Conservation (phyloP, 495 filamentous ascomycete species). For the Ascobolus immersus region DNA sequence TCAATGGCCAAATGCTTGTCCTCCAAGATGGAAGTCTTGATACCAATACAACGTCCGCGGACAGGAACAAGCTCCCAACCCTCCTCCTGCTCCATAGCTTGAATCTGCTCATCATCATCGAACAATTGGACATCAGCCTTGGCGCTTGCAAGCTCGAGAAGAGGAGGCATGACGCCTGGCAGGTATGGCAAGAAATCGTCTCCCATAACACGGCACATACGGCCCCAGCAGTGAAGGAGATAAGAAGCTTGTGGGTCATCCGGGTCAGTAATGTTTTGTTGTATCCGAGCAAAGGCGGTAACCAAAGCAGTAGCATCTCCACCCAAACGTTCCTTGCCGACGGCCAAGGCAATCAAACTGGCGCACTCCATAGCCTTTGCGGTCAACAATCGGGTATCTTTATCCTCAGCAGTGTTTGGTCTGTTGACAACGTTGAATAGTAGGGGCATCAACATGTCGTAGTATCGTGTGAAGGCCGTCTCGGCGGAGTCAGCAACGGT, state of each 20-base stretch:
- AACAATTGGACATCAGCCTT: conserved; percentile 95
- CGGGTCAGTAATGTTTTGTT: conserved; percentile 62
- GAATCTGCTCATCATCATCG: conserved; percentile 79
- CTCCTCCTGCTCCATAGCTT: conserved; percentile 78
- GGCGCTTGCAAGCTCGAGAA: conserved; percentile 70
- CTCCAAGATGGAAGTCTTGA: conserved; percentile 86
- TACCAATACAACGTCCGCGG: conserved; percentile 92
- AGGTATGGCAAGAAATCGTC: conserved; percentile 80
- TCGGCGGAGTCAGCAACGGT: conserved; percentile 97
- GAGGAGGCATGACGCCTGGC: conserved; percentile 75
- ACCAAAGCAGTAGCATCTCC: conserved; percentile 65
- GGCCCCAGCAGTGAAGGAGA: conserved; percentile 94
- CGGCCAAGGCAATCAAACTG: conserved; percentile 82
- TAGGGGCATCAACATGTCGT: conserved; percentile 80
- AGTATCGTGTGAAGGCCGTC: conserved; percentile 85
- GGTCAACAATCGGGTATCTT: conserved; percentile 69
- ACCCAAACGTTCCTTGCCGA: conserved; percentile 78
- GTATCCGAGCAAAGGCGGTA: conserved; percentile 61
- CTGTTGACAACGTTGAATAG: conserved; percentile 53
- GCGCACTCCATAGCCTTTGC: conserved; percentile 99
- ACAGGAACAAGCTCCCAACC: conserved; percentile 95
- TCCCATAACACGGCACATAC: conserved; percentile 89
- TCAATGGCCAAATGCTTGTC: conserved; percentile 99
- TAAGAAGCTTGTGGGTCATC: conserved; percentile 96
- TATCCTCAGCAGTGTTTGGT: conserved; percentile 52